Evolutionary conservation across 2,329 filamentous ascomycete species (phyloP), one percentile per base, ranked within the genome.

Genomic region (Diaporthe sp.): DNA sequence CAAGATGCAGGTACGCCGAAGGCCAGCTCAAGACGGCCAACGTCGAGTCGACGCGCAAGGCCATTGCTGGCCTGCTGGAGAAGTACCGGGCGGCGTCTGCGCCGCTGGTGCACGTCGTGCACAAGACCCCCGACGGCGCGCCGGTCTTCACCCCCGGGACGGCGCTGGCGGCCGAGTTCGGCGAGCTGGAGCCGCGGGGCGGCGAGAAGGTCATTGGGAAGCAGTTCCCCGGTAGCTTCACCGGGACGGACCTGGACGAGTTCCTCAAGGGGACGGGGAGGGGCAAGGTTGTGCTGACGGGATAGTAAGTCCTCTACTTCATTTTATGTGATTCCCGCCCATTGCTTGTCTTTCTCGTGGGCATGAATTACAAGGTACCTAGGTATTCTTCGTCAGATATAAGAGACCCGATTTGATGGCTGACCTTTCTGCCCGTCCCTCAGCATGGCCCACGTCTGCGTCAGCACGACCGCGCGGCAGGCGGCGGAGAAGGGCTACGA

Each of bases 121-220:
- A 94, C 81, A 82, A 87, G 68, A 87, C 88, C 0, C 91, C 92
- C 2, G 86, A 88, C 0, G 91, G 90, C 3, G 90, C 92, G 0
- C 92, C 92, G 0, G 86, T 94, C 5, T 94, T 94, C 82, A 94
- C 92, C 0, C 90, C 91, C 0, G 86, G 85, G 4, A 94, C 92
- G 0, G 80, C 85, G 6, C 84, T 94, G 7, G 91, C 90, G 0
- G 84, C 90, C 51, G 90, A 91, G 76, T 93, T 94, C 77, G 84
- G 88, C 0, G 91, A 93, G 78, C 82, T 94, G 55, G 86, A 84
- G 39, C 88, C 92, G 0, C 81, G 84, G 76, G 82, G 85, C 80
- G 87, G 75, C 12, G 92, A 94, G 82, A 89, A 89, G 79, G 81
- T 90, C 1, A 84, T 94, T 28, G 80, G 81, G 61, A 94, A 94